Evolutionary conservation across 805 yeast species (phyloP).

Genomic region (Groenewaldozyma tartarivorans): DNA sequence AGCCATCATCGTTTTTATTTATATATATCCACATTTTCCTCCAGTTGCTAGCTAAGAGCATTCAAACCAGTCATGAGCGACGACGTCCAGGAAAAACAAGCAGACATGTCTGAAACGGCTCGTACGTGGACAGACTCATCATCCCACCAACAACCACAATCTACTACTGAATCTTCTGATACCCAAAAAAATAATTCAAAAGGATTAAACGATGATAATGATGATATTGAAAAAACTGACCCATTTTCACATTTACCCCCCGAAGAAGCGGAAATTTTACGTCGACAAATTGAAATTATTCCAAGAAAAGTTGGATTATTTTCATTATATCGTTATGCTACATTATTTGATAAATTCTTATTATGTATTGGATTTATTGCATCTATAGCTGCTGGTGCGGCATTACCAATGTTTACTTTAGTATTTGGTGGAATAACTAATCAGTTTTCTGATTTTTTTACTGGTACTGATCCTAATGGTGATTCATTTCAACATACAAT

Average conservation of each 20-base stretch:
- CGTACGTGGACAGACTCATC: too few species aligned
- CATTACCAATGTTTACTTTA: slow-evolving; percentile 32
- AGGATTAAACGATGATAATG: too few species aligned
- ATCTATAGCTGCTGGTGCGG: slow-evolving; percentile 31
- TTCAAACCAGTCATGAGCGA: too few species aligned
- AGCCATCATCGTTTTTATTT: too few species aligned
- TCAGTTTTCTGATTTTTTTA: slow-evolving; percentile 27
- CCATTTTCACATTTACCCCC: slow-evolving; percentile 22
- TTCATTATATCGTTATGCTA: slow-evolving; percentile 29
- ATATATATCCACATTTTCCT: too few species aligned
- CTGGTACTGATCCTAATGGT: slow-evolving; percentile 16
- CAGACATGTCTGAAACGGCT: too few species aligned
- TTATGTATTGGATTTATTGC: slow-evolving; percentile 24
- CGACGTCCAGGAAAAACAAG: too few species aligned
- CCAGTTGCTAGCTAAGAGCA: too few species aligned
- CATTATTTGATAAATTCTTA: slow-evolving; percentile 21
- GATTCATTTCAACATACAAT: slow-evolving; percentile 27
- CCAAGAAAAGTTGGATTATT: slow-evolving; percentile 19
- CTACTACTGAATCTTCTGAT: too few species aligned
- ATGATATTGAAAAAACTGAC: slow-evolving; percentile 20
- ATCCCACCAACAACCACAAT: too few species aligned
- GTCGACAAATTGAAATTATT: slow-evolving; percentile 24
- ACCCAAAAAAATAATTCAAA: too few species aligned
- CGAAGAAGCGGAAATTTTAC: slow-evolving; percentile 25
- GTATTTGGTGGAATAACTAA: slow-evolving; percentile 33